Conservation (phyloP, 1,139 yeast genomes). For the Suhomyces ambrosiae region DNA sequence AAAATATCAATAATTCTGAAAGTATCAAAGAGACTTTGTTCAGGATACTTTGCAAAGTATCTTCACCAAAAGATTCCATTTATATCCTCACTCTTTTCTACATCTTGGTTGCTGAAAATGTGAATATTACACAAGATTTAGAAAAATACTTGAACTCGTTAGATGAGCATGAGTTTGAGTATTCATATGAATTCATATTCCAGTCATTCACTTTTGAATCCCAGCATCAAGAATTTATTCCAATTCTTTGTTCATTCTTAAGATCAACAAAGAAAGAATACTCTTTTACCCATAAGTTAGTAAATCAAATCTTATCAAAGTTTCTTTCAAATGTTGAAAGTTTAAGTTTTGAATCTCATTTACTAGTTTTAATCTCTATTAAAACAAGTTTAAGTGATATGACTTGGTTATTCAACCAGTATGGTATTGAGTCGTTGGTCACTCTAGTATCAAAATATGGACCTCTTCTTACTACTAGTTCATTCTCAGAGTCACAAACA, state of each 20-base stretch:
- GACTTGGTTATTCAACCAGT: conserved; percentile 68
- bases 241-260: conserved; percentile 11
- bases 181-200: conserved; percentile 3
- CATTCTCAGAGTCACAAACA: conserved; percentile 9
- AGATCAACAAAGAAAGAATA: conserved; percentile 10
- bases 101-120: conserved; percentile 15
- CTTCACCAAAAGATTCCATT: conserved; percentile 15
- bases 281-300: not conserved
- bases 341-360: conserved; percentile 11
- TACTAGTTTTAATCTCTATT: conserved; percentile 23
- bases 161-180: conserved; percentile 2
- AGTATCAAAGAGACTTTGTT: conserved; percentile 7
- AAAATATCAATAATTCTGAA: conserved; percentile 2
- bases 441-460: conserved; percentile 29
- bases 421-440: conserved; percentile 57
- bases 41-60: conserved; percentile 14
- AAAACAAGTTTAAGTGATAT: conserved; percentile 48
- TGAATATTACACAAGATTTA: conserved; percentile 2
- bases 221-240: conserved; percentile 4
- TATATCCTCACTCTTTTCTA: conserved; percentile 25
- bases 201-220: conserved; percentile 1
- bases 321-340: conserved; percentile 11
- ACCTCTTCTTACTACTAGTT: not conserved
- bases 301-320: conserved; percentile 14
- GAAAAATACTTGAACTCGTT: conserved; percentile 3